Conservation (phyloP, 306 rosid species). For the Inga laurina region DNA sequence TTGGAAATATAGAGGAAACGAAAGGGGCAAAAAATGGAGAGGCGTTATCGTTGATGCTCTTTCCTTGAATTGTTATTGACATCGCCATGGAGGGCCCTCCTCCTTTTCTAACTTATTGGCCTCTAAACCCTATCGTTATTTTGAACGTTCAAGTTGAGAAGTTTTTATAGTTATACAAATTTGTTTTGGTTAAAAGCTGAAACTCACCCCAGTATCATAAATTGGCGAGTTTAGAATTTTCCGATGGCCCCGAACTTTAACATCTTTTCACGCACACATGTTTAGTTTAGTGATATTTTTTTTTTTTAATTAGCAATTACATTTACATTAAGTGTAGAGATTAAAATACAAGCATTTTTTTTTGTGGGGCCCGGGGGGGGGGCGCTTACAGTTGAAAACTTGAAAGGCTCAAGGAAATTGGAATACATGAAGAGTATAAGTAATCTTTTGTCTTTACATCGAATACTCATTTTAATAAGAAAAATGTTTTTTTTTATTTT, state of each 20-base stretch:
- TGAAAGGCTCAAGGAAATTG: too few relatives aligned
- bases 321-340: background rate
- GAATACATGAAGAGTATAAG: too few relatives aligned
- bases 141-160: background rate
- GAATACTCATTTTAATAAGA: too few relatives aligned
- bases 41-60: background rate
- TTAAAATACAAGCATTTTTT: too few relatives aligned
- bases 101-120: background rate
- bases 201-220: background rate
- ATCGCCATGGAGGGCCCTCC: background rate
- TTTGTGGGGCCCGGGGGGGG: too few relatives aligned
- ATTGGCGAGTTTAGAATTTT: background rate
- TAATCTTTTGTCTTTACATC: too few relatives aligned
- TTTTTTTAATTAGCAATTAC: background rate
- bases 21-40: background rate
- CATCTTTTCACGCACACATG: background rate
- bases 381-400: too few relatives aligned
- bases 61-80: conserved; percentile 4
- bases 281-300: too few relatives aligned
- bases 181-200: background rate
- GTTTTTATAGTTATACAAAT: background rate
- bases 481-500: too few relatives aligned
- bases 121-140: background rate
- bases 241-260: background rate
- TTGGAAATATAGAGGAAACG: background rate